phyloP scores from a whole-genome alignment of 2,329 filamentous ascomycete species.

The Monosporascus cannonballus region DNA sequence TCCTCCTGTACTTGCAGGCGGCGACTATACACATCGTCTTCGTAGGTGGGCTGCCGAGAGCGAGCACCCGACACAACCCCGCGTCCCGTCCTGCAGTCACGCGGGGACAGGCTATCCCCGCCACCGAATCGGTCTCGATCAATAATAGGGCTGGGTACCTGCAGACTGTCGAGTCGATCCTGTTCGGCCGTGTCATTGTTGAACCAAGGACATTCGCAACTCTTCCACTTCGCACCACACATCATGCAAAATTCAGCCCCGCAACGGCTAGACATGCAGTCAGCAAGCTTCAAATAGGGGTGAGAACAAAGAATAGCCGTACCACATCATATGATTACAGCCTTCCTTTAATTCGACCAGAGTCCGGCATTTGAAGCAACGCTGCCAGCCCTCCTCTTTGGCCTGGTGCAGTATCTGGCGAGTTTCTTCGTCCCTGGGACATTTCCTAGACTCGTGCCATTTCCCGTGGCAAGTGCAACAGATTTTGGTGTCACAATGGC shows the following conservation, averaged over 20 bases:
- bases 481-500: constrained; percentile 65
- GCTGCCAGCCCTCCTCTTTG: constrained; percentile 64
- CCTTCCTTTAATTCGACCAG: constrained; percentile 77
- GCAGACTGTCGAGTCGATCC: constrained; percentile 49
- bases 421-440: constrained; percentile 65
- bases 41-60: constrained; percentile 31
- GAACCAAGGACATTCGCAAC: constrained; percentile 77
- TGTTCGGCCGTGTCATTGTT: constrained; percentile 52
- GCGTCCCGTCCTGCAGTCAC: constrained; percentile 23
- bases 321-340: constrained; percentile 87
- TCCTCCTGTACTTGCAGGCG: constrained; percentile 42
- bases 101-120: constrained; percentile 12
- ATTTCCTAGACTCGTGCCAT: constrained; percentile 65
- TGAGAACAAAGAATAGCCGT: constrained; percentile 26
- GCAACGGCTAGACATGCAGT: constrained; percentile 51
- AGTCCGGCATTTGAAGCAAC: constrained; percentile 66
- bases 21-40: constrained; percentile 41
- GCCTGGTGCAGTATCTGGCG: constrained; percentile 58
- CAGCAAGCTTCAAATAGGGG: constrained; percentile 6
- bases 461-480: constrained; percentile 68
- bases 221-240: constrained; percentile 77
- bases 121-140: constrained; percentile 29
- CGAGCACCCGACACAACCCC: constrained; percentile 19
- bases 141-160: constrained; percentile 34
- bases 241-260: constrained; percentile 83